phyloP scores from a whole-genome alignment of 2,329 filamentous ascomycete genomes.

The Verticillium isaacii region DNA sequence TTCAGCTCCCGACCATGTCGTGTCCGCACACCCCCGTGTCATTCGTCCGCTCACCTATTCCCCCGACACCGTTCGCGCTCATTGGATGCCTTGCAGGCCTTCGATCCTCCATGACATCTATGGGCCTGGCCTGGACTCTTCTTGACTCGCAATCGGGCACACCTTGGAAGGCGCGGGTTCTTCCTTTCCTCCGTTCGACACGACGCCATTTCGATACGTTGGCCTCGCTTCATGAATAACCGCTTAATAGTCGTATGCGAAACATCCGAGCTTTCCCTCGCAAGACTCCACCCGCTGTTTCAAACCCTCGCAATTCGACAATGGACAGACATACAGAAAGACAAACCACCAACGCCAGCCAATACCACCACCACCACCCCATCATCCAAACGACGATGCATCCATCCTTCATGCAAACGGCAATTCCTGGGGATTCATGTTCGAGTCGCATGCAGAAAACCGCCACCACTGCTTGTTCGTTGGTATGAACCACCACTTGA shows the following conservation, averaged over 20 bases:
- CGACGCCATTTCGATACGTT: background rate
- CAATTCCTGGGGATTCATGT: constrained; percentile 24
- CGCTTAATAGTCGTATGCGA: background rate
- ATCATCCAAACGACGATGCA: background rate
- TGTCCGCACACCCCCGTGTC: background rate
- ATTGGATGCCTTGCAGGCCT: background rate
- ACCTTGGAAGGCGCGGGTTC: background rate
- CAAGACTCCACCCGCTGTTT: background rate
- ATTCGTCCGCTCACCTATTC: background rate
- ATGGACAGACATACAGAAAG: too few relatives aligned
- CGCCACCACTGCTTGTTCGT: constrained; percentile 30
- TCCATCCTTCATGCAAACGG: constrained; percentile 23
- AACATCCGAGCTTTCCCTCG: background rate
- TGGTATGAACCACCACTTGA: constrained; percentile 27
- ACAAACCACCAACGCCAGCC: too few relatives aligned
- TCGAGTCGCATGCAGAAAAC: constrained; percentile 24
- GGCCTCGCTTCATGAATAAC: background rate
- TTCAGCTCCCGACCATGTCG: background rate
- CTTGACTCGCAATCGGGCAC: background rate
- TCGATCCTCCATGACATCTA: background rate
- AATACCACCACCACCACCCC: background rate
- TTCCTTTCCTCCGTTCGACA: background rate
- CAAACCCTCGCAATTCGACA: background rate
- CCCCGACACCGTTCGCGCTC: background rate
- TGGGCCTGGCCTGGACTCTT: background rate